phyloP scores from a whole-genome alignment of 1,284 basidiomycete species.

The Pseudozyma thailandica region DNA sequence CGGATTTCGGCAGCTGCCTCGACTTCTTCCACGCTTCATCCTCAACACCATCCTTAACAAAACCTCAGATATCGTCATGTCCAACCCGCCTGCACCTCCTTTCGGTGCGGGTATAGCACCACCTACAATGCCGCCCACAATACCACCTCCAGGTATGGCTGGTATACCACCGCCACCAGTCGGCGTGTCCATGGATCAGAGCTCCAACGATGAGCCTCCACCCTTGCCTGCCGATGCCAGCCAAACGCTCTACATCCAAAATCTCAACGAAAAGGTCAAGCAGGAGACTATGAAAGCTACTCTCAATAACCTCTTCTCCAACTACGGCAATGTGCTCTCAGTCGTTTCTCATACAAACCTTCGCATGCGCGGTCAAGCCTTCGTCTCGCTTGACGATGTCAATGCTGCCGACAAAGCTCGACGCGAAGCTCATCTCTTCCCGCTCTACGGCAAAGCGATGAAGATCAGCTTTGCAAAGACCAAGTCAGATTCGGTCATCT shows the following conservation, averaged over 20 bases:
- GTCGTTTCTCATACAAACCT: conserved; percentile 92
- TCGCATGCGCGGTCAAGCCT: conserved; percentile 97
- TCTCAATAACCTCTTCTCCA: conserved; percentile 87
- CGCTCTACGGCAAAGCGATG: conserved; percentile 94
- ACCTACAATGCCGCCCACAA: conserved; percentile 14
- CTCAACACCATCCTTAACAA: not conserved
- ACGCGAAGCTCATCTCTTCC: conserved; percentile 92
- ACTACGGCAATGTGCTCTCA: conserved; percentile 89
- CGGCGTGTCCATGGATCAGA: conserved; percentile 23
- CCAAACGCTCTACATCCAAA: conserved; percentile 95
- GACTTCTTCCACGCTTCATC: not conserved
- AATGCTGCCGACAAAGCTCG: conserved; percentile 86
- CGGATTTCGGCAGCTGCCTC: not conserved
- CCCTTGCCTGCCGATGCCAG: conserved; percentile 38
- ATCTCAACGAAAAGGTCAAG: conserved; percentile 96
- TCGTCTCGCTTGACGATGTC: conserved; percentile 86
- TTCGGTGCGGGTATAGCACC: conserved; percentile 12
- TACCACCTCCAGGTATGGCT: conserved; percentile 29
- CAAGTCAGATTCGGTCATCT: conserved; percentile 86
- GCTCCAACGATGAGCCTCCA: conserved; percentile 18
- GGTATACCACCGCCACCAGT: conserved; percentile 22
- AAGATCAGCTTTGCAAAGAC: conserved; percentile 84
- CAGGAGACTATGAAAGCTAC: conserved; percentile 86
- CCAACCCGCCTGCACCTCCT: conserved; percentile 23
- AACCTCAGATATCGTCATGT: conserved; percentile 7